Evolutionary conservation across 257 asterid species (phyloP).

Genomic region (Fraxinus quadrangulata): DNA sequence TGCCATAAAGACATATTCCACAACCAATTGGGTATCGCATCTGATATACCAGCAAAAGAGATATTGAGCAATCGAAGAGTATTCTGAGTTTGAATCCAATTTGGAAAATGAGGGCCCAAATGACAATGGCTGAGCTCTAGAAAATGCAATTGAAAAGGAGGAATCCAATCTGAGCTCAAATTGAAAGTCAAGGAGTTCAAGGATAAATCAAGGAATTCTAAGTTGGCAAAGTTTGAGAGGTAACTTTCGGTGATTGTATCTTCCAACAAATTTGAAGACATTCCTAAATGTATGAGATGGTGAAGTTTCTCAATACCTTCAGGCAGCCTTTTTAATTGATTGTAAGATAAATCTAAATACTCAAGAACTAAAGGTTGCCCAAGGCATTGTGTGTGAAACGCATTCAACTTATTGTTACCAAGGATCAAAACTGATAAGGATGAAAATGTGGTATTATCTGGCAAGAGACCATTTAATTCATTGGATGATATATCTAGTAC

Average conservation of each 20-base stretch:
- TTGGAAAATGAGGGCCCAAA: conserved; percentile 22
- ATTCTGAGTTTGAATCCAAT: conserved; percentile 15
- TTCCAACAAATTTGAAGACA: conserved; percentile 22
- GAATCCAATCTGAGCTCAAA: conserved; percentile 25
- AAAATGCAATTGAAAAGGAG: conserved; percentile 26
- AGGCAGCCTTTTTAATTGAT: conserved; percentile 21
- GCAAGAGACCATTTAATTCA: conserved; percentile 16
- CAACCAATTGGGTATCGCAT: conserved; percentile 35
- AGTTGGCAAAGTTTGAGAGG: conserved; percentile 20
- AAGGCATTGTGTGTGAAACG: not conserved
- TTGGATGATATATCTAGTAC: conserved; percentile 5
- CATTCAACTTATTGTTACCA: not conserved
- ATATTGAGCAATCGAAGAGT: conserved; percentile 23
- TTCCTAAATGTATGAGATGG: not conserved
- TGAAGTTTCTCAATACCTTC: not conserved
- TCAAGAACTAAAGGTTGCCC: not conserved
- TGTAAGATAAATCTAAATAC: conserved; percentile 10
- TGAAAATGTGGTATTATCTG: conserved; percentile 3
- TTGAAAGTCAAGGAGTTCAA: conserved; percentile 24
- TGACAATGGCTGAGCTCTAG: conserved; percentile 21
- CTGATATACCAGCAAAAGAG: conserved; percentile 28
- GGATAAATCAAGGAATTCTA: conserved; percentile 18
- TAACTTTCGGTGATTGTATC: conserved; percentile 28
- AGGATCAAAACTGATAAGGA: too few species aligned
- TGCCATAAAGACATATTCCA: conserved; percentile 7